phyloP scores from a whole-genome alignment of 805 yeast genomes.

The Dipodascus albidus region DNA sequence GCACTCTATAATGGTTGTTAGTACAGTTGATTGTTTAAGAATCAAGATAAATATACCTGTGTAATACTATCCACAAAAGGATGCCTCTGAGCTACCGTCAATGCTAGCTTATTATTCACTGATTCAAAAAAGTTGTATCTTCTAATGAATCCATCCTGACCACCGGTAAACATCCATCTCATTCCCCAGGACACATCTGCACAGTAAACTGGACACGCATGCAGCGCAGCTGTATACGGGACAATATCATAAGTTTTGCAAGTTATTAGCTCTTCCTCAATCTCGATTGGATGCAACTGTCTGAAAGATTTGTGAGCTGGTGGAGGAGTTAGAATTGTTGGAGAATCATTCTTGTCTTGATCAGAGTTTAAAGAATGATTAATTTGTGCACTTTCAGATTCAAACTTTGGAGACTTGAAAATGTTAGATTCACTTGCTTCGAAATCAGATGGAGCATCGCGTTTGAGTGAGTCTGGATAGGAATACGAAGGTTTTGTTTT shows the following conservation, averaged over 20 bases:
- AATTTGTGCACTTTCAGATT: slow-evolving; percentile 9
- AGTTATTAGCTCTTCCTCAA: slow-evolving; percentile 33
- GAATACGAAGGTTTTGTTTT: slow-evolving; percentile 15
- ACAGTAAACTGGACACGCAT: slow-evolving; percentile 66
- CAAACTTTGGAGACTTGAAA: background rate
- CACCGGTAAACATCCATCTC: slow-evolving; percentile 85
- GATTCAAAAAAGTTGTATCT: slow-evolving; percentile 81
- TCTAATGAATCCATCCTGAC: slow-evolving; percentile 88
- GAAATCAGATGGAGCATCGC: slow-evolving; percentile 5
- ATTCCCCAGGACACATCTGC: slow-evolving; percentile 69
- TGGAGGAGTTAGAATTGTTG: background rate
- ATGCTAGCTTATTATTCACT: slow-evolving; percentile 72
- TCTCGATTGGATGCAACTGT: slow-evolving; percentile 15
- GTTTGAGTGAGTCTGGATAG: slow-evolving; percentile 14
- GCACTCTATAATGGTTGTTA: slow-evolving; percentile 41
- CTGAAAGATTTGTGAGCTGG: slow-evolving; percentile 11
- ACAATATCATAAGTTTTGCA: slow-evolving; percentile 56
- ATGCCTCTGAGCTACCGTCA: slow-evolving; percentile 87
- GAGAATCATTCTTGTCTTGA: slow-evolving; percentile 16
- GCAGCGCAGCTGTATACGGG: slow-evolving; percentile 85
- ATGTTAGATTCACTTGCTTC: background rate
- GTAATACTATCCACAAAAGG: slow-evolving; percentile 76
- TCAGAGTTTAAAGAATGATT: slow-evolving; percentile 11
- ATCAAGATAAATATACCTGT: slow-evolving; percentile 23
- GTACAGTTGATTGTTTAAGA: background rate